Base-by-base conservation (phyloP, 2,329 filamentous ascomycete genomes). In the Leptodontidium sp. region DNA sequence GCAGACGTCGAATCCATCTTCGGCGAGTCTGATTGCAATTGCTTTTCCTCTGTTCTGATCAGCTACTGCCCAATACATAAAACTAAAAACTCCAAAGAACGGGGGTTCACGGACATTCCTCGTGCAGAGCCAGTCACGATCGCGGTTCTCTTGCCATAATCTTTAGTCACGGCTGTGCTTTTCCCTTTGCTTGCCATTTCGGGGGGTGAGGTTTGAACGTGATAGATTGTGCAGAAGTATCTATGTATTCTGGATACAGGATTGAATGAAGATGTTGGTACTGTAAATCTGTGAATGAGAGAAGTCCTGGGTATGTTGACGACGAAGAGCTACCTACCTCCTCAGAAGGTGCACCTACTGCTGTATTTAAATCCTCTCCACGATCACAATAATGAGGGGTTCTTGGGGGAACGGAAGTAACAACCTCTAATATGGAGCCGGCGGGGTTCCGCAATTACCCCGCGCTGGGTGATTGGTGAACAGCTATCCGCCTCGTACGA, bases 1-100 rank as follows among this genome's bases (percentile, higher is more conserved):
- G 74, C 87, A 90, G 61, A 92, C 81, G 72, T 88, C 83, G 79
- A 91, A 92, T 65, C 89, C 89, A 70, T 91, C 90, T 26, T 82
- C 79, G 6, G 89, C 89, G 17, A 92, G 83, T 2, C 89, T 87
- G 8, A 90, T 79, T 21, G 88, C 89, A 64, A 90, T 89, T 24
- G 87, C 84, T 73, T 86, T 87, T 58, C 88, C 88, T 71, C 88
- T 89, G 24, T 47, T 17, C 66, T 49, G 24, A 5, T 65, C 50
- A 65, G 38, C 26, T n/a, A 45, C 32, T 2, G 17, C n/a, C 14
- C 35, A 17, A 38, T 17, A 12, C 11, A 32, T 45, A 38, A 12
- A 24, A 24, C 8, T 32, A 21, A 43, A 3, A 21, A 47, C 11
- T 4, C 12, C 9, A 52, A 9, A 17, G 9, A 53, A 2, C 15